Conservation (phyloP, 2,329 filamentous ascomycete species). For the Rutstroemia sp. region DNA sequence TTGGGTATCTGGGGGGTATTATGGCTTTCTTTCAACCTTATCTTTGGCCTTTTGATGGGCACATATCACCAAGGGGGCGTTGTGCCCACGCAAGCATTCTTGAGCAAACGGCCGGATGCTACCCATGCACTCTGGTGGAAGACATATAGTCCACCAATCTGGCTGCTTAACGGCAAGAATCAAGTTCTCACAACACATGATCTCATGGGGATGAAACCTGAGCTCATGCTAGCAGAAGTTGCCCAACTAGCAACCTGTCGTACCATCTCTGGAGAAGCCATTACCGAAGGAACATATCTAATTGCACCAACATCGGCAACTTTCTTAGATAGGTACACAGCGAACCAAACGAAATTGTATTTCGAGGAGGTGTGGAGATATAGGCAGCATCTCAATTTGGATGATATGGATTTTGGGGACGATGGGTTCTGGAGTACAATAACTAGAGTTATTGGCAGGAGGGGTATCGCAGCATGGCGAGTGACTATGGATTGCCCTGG, state of each 20-base stretch:
- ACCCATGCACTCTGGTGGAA: conserved; percentile 73
- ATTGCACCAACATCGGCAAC: conserved; percentile 65
- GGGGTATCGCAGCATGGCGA: conserved; percentile 55
- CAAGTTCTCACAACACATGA: conserved; percentile 63
- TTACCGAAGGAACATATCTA: conserved; percentile 55
- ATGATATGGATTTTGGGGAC: conserved; percentile 72
- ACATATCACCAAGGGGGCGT: conserved; percentile 75
- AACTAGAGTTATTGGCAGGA: conserved; percentile 55
- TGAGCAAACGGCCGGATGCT: conserved; percentile 59
- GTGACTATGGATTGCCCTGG: conserved; percentile 37
- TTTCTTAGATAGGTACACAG: conserved; percentile 58
- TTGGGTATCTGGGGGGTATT: conserved; percentile 47
- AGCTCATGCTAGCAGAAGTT: conserved; percentile 51
- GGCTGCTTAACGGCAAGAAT: conserved; percentile 72
- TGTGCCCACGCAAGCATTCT: conserved; percentile 66
- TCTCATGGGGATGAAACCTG: conserved; percentile 63
- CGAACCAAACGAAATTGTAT: conserved; percentile 38
- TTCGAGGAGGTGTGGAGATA: conserved; percentile 67
- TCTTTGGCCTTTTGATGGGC: conserved; percentile 68
- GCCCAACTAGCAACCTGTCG: conserved; percentile 52
- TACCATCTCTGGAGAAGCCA: conserved; percentile 51
- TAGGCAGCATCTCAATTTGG: conserved; percentile 62
- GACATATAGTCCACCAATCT: conserved; percentile 74
- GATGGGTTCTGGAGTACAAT: conserved; percentile 70
- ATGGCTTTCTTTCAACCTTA: conserved; percentile 65